Percentiles rank a stretch among this genome's conserved stretches.
Evolutionary conservation across 495 filamentous ascomycete genomes (phyloP).

Genomic region (Sphaerosporella brunnea): DNA sequence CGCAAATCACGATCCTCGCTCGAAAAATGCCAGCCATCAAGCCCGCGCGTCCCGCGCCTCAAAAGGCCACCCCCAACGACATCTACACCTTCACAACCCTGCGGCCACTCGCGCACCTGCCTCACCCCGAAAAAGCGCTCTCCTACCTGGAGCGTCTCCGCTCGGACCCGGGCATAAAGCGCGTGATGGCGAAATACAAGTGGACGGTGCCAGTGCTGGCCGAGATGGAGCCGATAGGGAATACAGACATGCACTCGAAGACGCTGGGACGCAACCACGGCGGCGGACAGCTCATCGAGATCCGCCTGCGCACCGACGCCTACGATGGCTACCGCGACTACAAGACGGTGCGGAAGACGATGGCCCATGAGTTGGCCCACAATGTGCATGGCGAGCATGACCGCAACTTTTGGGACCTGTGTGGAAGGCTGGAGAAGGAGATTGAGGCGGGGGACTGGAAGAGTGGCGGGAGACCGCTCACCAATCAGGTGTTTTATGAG

Average conservation of each 20-base stretch:
- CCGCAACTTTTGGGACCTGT: constrained; percentile 72
- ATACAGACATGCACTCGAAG: constrained; percentile 60
- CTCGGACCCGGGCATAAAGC: constrained; percentile 68
- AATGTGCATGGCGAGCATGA: constrained; percentile 76
- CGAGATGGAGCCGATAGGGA: constrained; percentile 79
- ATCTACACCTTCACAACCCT: constrained; percentile 66
- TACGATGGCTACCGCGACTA: constrained; percentile 92
- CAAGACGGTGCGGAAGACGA: constrained; percentile 67
- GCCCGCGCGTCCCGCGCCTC: constrained; percentile 1
- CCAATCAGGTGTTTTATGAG: constrained; percentile 52
- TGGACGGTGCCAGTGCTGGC: constrained; percentile 78
- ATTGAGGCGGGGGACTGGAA: constrained; percentile 64
- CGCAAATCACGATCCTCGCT: not conserved
- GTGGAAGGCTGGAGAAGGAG: constrained; percentile 66
- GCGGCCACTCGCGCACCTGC: constrained; percentile 61
- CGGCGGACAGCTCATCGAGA: constrained; percentile 74
- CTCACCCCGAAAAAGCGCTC: constrained; percentile 46
- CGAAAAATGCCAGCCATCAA: not conserved
- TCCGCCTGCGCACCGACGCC: constrained; percentile 75
- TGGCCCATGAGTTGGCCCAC: constrained; percentile 91
- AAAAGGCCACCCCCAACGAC: not conserved
- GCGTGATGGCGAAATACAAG: constrained; percentile 62
- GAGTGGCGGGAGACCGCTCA: constrained; percentile 44
- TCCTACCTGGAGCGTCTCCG: constrained; percentile 61
- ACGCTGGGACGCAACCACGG: constrained; percentile 83